Evolutionary conservation across 2,329 filamentous ascomycete genomes (phyloP).

Genomic region (Stagonosporopsis cucurbitacearum): DNA sequence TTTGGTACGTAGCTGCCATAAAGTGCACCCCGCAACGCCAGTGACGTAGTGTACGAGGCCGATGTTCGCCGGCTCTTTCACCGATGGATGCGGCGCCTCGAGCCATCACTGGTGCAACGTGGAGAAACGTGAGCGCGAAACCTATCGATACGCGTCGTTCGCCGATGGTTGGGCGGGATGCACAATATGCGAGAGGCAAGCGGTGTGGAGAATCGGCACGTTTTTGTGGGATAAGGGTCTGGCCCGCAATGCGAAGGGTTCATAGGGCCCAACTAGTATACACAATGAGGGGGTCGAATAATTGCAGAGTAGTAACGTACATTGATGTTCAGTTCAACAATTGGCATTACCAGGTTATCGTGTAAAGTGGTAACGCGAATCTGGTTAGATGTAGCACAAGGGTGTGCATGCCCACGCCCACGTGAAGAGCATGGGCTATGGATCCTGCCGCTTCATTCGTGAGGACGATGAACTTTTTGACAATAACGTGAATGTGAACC

Average conservation of each 20-base stretch:
- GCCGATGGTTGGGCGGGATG: conserved; percentile 10
- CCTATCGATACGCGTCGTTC: neutral
- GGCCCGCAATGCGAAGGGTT: conserved; percentile 1
- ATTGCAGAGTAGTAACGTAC: neutral
- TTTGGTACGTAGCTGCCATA: conserved; percentile 6
- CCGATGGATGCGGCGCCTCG: conserved; percentile 20
- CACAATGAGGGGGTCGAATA: neutral
- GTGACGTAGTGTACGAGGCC: conserved; percentile 32
- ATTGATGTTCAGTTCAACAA: no score
- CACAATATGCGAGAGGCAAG: conserved; percentile 11
- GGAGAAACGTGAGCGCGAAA: neutral
- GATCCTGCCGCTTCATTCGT: neutral
- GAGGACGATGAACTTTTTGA: neutral
- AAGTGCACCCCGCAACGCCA: conserved; percentile 27
- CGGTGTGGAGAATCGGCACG: conserved; percentile 11
- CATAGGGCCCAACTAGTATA: neutral
- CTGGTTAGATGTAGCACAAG: neutral
- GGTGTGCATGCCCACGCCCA: neutral
- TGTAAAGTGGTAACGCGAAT: neutral
- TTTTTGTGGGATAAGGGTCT: conserved; percentile 8
- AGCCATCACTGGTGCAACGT: conserved; percentile 13
- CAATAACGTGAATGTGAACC: neutral
- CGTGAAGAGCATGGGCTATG: neutral
- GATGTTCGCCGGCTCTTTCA: conserved; percentile 31
- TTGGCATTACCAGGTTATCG: neutral